Evolutionary conservation across 148 eudicot genomes (phyloP).

Genomic region (Dianthus caryophyllus): DNA sequence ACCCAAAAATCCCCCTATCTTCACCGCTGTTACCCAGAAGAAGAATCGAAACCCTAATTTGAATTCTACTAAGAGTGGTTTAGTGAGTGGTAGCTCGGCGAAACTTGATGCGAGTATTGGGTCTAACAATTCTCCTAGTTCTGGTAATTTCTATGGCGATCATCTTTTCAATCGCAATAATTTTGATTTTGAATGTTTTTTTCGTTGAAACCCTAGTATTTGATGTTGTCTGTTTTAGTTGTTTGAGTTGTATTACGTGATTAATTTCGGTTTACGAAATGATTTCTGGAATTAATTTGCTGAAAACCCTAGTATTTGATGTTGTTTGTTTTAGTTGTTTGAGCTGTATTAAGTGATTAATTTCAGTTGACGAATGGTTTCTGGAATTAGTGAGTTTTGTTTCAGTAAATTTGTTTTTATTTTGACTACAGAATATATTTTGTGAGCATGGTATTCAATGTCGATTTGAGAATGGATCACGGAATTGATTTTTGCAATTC

Average conservation of each 20-base stretch:
- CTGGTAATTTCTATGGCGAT: no score
- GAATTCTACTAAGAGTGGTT: background rate
- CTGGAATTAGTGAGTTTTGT: background rate
- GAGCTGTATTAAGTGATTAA: background rate
- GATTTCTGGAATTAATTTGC: background rate
- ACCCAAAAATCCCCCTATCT: background rate
- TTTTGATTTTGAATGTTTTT: background rate
- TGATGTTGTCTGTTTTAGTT: background rate
- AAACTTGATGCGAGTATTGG: conserved; percentile 21
- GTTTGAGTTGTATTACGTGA: background rate
- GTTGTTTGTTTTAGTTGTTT: background rate
- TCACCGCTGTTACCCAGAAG: background rate
- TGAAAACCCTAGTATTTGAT: background rate
- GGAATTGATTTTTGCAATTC: no score
- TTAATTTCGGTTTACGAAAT: background rate
- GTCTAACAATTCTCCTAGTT: conserved; percentile 14
- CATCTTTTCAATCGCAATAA: no score
- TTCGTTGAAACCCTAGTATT: no score
- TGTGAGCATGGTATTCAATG: no score
- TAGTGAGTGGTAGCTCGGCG: background rate
- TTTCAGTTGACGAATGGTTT: background rate
- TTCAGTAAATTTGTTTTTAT: background rate
- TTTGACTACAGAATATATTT: no score
- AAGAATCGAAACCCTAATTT: conserved; percentile 13
- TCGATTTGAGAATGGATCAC: no score